These are phyloP conservation scores for Fraxinus paxiana DNA, from an alignment of 305 asterid species.

Conservation along the genomic window DNA sequence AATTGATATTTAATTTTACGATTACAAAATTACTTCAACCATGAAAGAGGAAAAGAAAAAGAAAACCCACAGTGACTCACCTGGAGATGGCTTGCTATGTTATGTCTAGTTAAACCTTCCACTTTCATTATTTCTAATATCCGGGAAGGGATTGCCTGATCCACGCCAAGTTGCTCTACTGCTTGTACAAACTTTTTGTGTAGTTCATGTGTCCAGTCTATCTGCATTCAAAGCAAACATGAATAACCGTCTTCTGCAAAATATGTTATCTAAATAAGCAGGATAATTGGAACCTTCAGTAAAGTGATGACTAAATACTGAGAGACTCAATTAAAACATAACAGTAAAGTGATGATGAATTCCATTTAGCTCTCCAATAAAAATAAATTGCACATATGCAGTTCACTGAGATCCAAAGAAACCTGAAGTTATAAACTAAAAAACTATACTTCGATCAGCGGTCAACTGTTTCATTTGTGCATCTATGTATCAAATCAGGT, in stretches of 20 bases:
- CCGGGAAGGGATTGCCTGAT: conserved; percentile 53
- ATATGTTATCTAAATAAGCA: neutral
- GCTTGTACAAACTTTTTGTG: conserved; percentile 51
- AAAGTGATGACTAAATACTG: neutral
- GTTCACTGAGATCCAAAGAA: neutral
- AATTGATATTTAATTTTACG: neutral
- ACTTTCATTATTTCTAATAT: conserved; percentile 50
- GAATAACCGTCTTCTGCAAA: neutral
- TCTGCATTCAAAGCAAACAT: conserved; percentile 23
- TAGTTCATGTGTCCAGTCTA: conserved; percentile 50
- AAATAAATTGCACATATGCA: neutral
- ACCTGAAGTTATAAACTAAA: neutral
- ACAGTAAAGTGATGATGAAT: neutral
- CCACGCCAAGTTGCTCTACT: conserved; percentile 49
- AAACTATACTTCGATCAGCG: neutral
- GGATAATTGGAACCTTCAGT: neutral
- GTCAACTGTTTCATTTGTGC: neutral
- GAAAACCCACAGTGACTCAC: conserved; percentile 20
- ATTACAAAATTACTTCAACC: neutral
- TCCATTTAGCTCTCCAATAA: neutral
- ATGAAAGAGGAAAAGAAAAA: neutral
- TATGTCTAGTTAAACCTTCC: conserved; percentile 48
- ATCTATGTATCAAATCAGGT: neutral
- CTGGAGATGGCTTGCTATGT: conserved; percentile 56
- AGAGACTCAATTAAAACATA: neutral